Base-by-base conservation (phyloP, 495 filamentous ascomycete genomes). In the Opeltia flavorubescens region DNA sequence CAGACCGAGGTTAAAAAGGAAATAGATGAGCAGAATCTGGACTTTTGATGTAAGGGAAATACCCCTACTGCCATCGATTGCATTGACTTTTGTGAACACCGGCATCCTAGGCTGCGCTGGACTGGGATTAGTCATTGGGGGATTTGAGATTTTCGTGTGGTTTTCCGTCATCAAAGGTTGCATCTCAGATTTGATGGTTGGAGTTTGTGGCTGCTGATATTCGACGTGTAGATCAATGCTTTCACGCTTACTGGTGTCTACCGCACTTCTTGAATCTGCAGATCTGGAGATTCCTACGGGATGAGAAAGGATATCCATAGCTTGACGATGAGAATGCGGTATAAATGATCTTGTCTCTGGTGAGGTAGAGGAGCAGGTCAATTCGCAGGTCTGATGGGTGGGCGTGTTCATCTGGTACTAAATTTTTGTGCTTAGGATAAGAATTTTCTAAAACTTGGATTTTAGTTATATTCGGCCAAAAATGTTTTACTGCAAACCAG, bases 1-100 rank as follows among this genome's bases (percentile, higher is more conserved):
- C 52, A 77, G 56, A 15, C 56, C 55, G 23, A 76, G 65, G 49
- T 74, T 77, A 50, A 73, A 64, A 34, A 62, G 44, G 43, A 77
- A 75, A 47, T 76, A 77, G 12, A 65, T 48, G 7, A 57, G 58
- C 33, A 77, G 56, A 52, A 66, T 67, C 7, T 55, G 51, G 29
- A 66, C 54, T 49, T 75, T 74, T 23, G 56, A 62, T 26, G 41
- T 43, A 20, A 56, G 50, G 6, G 67, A 56, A 21, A 62, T 54
- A 15, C 21, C 38, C 17, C 17, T 28, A 30, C 47, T 50, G 40
- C 47, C 47, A 27, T 50, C 47, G 13, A 35, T 18, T 13, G 31
- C 28, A 24, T n/a, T 44, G 27, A 50, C 47, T 21, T 30, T 5
- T 15, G 26, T 26, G 8, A 26, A 24, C 4, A 5, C 38, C n/a